phyloP scores from a whole-genome alignment of 2,329 filamentous ascomycete genomes.

The Paracoccidioides brasiliensis region DNA sequence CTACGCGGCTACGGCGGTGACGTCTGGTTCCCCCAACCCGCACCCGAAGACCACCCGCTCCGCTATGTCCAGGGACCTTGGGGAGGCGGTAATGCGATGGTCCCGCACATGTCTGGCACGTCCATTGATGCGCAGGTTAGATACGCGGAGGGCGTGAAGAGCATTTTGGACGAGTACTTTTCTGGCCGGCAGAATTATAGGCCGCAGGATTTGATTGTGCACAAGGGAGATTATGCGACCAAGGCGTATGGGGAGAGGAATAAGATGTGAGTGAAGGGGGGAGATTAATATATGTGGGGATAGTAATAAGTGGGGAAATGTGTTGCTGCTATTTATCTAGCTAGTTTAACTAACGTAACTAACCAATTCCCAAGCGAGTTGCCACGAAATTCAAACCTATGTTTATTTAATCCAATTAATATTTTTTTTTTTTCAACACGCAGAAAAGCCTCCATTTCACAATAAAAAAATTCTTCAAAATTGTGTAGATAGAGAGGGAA shows the following conservation, averaged over 20 bases:
- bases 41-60: conserved; percentile 82
- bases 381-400: too few species aligned
- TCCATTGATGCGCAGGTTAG: conserved; percentile 95
- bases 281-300: too few species aligned
- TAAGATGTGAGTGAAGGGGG: not conserved
- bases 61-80: conserved; percentile 88
- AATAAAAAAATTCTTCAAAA: too few species aligned
- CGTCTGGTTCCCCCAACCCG: conserved; percentile 91
- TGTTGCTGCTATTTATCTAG: too few species aligned
- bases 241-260: conserved; percentile 74
- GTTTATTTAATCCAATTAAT: too few species aligned
- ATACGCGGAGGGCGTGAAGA: conserved; percentile 77
- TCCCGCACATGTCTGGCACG: conserved; percentile 96
- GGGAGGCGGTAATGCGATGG: conserved; percentile 96
- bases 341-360: too few species aligned
- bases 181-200: conserved; percentile 76
- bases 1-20: conserved; percentile 38
- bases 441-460: too few species aligned
- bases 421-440: too few species aligned
- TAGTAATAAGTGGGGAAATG: too few species aligned
- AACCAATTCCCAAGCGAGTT: too few species aligned
- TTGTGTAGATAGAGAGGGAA: too few species aligned
- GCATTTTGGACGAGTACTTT: conserved; percentile 85
- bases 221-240: conserved; percentile 84
- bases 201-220: conserved; percentile 80